Evolutionary conservation across 2,329 filamentous ascomycete species (phyloP).

Genomic region (Cladosporium sp.): DNA sequence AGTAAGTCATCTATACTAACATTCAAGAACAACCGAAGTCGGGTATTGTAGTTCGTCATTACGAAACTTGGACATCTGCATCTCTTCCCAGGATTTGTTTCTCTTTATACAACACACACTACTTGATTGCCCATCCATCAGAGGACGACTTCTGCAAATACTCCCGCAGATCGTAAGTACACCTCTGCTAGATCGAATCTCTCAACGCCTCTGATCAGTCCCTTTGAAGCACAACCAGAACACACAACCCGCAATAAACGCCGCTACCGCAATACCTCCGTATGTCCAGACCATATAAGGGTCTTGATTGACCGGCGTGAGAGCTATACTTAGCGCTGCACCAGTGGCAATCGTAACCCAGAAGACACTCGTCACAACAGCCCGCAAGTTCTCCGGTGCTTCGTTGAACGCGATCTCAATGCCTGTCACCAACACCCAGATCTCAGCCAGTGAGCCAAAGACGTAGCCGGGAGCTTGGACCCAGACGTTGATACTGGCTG

Average conservation of each 20-base stretch:
- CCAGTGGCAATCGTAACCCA: constrained; percentile 49
- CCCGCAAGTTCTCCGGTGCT: constrained; percentile 42
- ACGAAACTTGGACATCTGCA: too few species aligned
- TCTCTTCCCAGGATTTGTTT: too few species aligned
- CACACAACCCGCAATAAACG: constrained; percentile 15
- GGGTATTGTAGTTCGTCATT: too few species aligned
- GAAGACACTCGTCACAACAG: constrained; percentile 36
- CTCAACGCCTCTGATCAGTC: not conserved
- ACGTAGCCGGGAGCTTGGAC: constrained; percentile 41
- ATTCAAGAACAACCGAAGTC: too few species aligned
- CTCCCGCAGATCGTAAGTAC: too few species aligned
- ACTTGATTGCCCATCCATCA: too few species aligned
- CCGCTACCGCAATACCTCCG: constrained; percentile 15
- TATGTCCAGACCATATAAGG: constrained; percentile 61
- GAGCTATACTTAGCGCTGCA: constrained; percentile 55
- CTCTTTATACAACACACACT: too few species aligned
- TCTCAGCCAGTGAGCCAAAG: constrained; percentile 41
- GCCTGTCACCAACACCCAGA: constrained; percentile 42
- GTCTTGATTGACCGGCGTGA: constrained; percentile 58
- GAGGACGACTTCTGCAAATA: too few species aligned
- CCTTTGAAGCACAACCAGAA: constrained; percentile 41
- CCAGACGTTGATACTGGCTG: constrained; percentile 38
- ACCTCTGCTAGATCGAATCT: too few species aligned
- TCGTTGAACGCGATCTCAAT: constrained; percentile 44
- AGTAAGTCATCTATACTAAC: too few species aligned